phyloP scores from a whole-genome alignment of 192 early-diverging fungal genomes.

The Kickxella alabastrina region DNA sequence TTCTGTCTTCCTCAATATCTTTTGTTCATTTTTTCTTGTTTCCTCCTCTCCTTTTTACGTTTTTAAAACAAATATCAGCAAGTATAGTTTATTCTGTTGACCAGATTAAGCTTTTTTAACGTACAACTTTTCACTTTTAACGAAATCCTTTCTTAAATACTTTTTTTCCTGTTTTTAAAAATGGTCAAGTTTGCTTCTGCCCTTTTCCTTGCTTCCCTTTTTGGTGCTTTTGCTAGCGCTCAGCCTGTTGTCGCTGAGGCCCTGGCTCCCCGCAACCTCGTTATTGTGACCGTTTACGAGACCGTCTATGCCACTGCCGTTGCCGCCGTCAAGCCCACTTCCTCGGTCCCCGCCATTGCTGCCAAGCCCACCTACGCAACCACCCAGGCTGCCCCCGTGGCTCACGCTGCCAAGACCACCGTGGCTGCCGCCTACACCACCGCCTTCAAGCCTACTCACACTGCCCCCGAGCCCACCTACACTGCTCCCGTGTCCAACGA shows the following conservation, averaged over 20 bases:
- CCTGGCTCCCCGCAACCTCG: slow-evolving; percentile 3
- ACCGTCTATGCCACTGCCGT: slow-evolving; percentile 4
- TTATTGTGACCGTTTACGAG: slow-evolving; percentile 23
- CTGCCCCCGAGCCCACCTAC: background rate
- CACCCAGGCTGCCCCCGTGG: background rate
- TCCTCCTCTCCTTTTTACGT: background rate
- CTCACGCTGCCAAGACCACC: slow-evolving; percentile 4
- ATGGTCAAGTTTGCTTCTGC: slow-evolving; percentile 36
- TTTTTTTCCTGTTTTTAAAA: background rate
- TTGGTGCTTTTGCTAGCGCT: slow-evolving; percentile 26
- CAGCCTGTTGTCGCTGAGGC: slow-evolving; percentile 22
- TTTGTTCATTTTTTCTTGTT: background rate
- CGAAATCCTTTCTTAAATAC: background rate
- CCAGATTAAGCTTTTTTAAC: slow-evolving; percentile 11
- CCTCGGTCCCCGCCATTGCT: no score
- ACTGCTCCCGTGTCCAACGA: slow-evolving; percentile 3
- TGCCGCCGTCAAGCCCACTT: background rate
- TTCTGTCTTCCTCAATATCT: no score
- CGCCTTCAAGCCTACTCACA: background rate
- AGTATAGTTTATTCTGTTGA: slow-evolving; percentile 41
- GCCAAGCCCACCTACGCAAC: slow-evolving; percentile 1
- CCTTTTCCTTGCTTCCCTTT: slow-evolving; percentile 23
- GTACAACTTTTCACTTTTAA: background rate
- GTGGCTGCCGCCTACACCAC: background rate
- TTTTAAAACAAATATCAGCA: no score